Evolutionary conservation across 352 stramenopile genomes (phyloP), one percentile per base, ranked within the genome.

Genomic region (Globisporangium paroecandrum): DNA sequence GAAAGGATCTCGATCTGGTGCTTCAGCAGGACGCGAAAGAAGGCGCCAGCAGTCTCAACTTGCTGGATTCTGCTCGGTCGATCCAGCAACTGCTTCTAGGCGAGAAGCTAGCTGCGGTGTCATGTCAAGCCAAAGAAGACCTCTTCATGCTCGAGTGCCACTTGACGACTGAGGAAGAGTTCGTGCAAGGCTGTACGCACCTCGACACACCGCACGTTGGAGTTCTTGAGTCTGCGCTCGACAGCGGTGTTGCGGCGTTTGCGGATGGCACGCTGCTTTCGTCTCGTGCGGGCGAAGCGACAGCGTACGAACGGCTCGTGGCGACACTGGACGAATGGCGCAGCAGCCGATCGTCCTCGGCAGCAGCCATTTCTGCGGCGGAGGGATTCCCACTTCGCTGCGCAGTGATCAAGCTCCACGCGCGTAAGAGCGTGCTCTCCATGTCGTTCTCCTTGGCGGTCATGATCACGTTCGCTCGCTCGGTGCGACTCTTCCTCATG

Each of bases 61-160:
- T 69, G 22, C 32, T 77, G 27, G 75, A 82, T 38, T 78, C 73
- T 10, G 71, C 73, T 27, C 73, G 75, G 2, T 75, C 54, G 32
- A 78, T 90, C 32, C 79, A 87, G 60, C 82, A 89, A 53, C 57
- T 90, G 15, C 58, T 88, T 4, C 66, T 92, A 36, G 84, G 82
- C 12, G 81, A 87, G 41, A 89, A 85, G 59, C 71, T 93, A 5
- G 79, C 82, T 5, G 70, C 72, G 6, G 67, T 93, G 24, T 79
- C 81, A 4, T 90, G 77, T 27, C 77, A 88, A 70, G 80, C 82
- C 9, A 83, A 86, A 62, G 83, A 90, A 59, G 83, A 93, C 60
- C 60, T 89, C 7, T 93, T 90, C 62, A 78, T 91, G 66, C 74
- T 93, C 4, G 85, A 93, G 51, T 90, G 82, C 51, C 78, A 91